These are phyloP conservation scores for Sarcomyxa edulis DNA, from an alignment of 768 basidiomycete species.

Conservation along the genomic window DNA sequence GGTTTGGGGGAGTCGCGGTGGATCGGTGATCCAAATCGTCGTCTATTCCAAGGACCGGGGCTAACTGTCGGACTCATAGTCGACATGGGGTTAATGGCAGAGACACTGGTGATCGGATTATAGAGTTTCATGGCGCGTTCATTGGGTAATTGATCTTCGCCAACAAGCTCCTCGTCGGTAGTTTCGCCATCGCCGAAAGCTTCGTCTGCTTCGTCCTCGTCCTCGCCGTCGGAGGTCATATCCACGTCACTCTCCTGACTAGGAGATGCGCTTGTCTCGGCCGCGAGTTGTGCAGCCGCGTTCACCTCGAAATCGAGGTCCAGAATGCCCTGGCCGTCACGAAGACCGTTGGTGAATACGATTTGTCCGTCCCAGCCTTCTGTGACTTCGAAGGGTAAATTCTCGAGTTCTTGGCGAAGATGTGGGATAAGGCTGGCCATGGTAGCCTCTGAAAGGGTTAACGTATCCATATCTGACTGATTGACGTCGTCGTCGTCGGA, in stretches of 20 bases:
- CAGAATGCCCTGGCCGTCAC: slow-evolving; percentile 51
- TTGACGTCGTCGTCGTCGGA: slow-evolving; percentile 42
- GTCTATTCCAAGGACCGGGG: slow-evolving; percentile 32
- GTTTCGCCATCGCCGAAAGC: slow-evolving; percentile 66
- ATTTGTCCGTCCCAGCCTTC: slow-evolving; percentile 76
- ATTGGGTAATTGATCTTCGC: slow-evolving; percentile 65
- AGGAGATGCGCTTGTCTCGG: slow-evolving; percentile 42
- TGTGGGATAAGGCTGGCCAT: slow-evolving; percentile 22
- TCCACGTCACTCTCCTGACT: slow-evolving; percentile 50
- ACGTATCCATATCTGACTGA: slow-evolving; percentile 35
- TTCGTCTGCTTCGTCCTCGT: slow-evolving; percentile 43
- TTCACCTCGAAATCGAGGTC: slow-evolving; percentile 71
- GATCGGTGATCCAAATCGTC: slow-evolving; percentile 20
- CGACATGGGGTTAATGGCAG: slow-evolving; percentile 70
- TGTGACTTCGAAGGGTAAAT: slow-evolving; percentile 59
- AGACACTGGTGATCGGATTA: slow-evolving; percentile 56
- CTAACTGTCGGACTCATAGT: slow-evolving; percentile 58
- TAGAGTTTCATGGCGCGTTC: slow-evolving; percentile 72
- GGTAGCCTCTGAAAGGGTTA: slow-evolving; percentile 20
- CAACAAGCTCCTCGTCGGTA: slow-evolving; percentile 83
- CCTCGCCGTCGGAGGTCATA: slow-evolving; percentile 35
- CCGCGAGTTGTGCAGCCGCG: slow-evolving; percentile 45
- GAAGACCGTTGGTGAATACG: slow-evolving; percentile 61
- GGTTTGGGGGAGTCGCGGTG: slow-evolving; percentile 46
- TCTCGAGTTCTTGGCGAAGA: slow-evolving; percentile 24